Evolutionary conservation across 345 rosid genomes (phyloP), one percentile per base, ranked within the genome.

Genomic region (Salix caprea): DNA sequence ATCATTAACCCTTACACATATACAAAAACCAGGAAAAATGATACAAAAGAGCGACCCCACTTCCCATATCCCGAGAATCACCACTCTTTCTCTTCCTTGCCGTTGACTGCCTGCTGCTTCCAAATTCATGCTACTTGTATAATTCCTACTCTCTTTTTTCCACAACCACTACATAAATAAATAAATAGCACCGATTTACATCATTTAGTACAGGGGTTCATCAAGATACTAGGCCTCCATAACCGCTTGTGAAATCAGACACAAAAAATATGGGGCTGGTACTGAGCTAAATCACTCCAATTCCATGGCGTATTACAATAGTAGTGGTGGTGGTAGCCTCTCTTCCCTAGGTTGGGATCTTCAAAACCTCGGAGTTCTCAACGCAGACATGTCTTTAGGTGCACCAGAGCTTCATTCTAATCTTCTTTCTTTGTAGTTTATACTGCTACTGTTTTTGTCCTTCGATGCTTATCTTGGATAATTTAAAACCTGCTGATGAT

Each of bases 351-450:
- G 88, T 88, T 92, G 97, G 96, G 96, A 91, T 92, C 90, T 86
- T 74, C 96, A 88, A 77, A 87, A 84, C 89, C 86, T 91, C 76
- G 96, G 89, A 89, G 79, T 90, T 89, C 78, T 90, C 92, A 87
- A 87, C 85, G 84, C 91, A 84, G 96, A 92, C 89, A 87, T 88
- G 86, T 88, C 91, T 79, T 76, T 87, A 80, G 91, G 94, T 90
- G 80, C 54, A 37, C 66, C 66, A 3, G 52, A 23, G 2, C 30
- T 71, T 52, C 34, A 42, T 15, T 26, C 23, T 18, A 21, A 6
- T 13, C 73, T 39, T 58, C 69, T 81, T 76, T n/a, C 28, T n/a
- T 10, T 56, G 2, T 56, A 21, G 28, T 74, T 73, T 40, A 73
- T 80, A 5, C 72, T 65, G 0, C 24, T 11, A 5, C 56, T 2